Evolutionary conservation across 2,329 filamentous ascomycete genomes (phyloP).

Genomic region (Claviceps fusiformis): DNA sequence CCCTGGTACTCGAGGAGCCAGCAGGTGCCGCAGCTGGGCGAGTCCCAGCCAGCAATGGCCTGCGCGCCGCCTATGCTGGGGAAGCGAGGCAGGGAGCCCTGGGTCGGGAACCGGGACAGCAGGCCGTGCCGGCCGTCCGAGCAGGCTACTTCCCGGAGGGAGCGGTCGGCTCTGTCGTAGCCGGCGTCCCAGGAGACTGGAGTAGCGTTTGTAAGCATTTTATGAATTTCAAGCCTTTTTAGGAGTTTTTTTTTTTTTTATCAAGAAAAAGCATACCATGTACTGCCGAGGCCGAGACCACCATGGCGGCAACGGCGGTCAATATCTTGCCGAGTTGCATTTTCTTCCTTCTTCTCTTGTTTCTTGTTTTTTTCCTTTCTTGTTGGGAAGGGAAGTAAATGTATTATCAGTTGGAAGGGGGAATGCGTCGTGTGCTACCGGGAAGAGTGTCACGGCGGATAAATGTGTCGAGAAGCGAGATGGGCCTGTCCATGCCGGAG

Average conservation of each 20-base stretch:
- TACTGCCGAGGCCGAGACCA: slow-evolving; percentile 18
- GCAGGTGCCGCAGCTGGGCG: slow-evolving; percentile 43
- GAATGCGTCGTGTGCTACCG: too few species aligned
- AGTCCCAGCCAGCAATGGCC: slow-evolving; percentile 43
- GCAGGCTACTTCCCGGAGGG: slow-evolving; percentile 47
- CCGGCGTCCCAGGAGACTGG: slow-evolving; percentile 56
- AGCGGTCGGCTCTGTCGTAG: slow-evolving; percentile 49
- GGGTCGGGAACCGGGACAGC: slow-evolving; percentile 45
- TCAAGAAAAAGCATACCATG: neutral
- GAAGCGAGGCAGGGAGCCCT: slow-evolving; percentile 36
- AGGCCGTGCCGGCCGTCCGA: slow-evolving; percentile 56
- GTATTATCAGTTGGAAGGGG: too few species aligned
- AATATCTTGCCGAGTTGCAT: slow-evolving; percentile 31
- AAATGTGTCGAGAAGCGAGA: too few species aligned
- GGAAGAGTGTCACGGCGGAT: too few species aligned
- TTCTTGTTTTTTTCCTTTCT: too few species aligned
- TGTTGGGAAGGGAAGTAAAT: neutral
- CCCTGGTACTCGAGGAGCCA: slow-evolving; percentile 40
- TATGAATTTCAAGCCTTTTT: neutral
- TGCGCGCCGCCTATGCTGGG: slow-evolving; percentile 42
- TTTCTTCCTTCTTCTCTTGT: too few species aligned
- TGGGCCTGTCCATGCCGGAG: too few species aligned
- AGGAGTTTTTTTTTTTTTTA: too few species aligned
- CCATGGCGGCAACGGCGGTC: slow-evolving; percentile 22
- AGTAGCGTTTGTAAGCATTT: neutral